phyloP scores from a whole-genome alignment of 2,329 filamentous ascomycete species.

The Xylariaceae sp. region DNA sequence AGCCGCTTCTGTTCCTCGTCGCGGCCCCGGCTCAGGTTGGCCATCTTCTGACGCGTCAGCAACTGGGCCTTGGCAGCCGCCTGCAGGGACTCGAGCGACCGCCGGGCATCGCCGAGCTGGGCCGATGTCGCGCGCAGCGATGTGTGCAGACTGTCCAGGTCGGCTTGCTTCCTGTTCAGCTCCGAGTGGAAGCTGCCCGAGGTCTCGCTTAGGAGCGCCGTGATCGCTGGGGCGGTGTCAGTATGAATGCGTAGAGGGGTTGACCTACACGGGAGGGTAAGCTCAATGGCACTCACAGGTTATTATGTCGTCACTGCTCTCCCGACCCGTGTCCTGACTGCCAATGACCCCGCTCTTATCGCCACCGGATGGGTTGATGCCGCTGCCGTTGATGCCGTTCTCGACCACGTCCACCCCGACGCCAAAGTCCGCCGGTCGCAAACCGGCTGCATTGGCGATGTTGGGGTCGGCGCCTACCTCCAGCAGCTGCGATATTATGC shows the following conservation, averaged over 20 bases:
- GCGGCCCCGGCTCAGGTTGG: slow-evolving; percentile 68
- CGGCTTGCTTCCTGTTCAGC: slow-evolving; percentile 74
- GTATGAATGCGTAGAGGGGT: too few relatives aligned
- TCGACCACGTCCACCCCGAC: slow-evolving; percentile 56
- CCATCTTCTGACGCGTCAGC: slow-evolving; percentile 62
- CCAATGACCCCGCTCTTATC: slow-evolving; percentile 36
- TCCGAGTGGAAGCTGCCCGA: slow-evolving; percentile 72
- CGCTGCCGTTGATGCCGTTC: slow-evolving; percentile 26
- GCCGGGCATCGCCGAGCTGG: slow-evolving; percentile 69
- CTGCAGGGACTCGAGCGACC: slow-evolving; percentile 63
- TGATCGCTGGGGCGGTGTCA: slow-evolving; percentile 62
- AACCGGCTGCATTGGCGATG: slow-evolving; percentile 81
- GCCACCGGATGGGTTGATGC: slow-evolving; percentile 18
- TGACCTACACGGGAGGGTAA: neutral
- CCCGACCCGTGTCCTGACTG: slow-evolving; percentile 50
- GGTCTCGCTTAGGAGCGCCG: slow-evolving; percentile 71
- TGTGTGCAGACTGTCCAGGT: slow-evolving; percentile 73
- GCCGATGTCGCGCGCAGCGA: slow-evolving; percentile 74
- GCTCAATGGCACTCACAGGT: slow-evolving; percentile 51
- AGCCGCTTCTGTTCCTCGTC: slow-evolving; percentile 59
- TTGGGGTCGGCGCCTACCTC: slow-evolving; percentile 93
- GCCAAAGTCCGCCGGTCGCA: slow-evolving; percentile 89
- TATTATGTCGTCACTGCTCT: slow-evolving; percentile 74
- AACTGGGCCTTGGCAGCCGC: slow-evolving; percentile 56
- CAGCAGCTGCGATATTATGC: slow-evolving; percentile 91